Conservation (phyloP, 108 stramenopile genomes). For the Schizochytrium sp. region DNA sequence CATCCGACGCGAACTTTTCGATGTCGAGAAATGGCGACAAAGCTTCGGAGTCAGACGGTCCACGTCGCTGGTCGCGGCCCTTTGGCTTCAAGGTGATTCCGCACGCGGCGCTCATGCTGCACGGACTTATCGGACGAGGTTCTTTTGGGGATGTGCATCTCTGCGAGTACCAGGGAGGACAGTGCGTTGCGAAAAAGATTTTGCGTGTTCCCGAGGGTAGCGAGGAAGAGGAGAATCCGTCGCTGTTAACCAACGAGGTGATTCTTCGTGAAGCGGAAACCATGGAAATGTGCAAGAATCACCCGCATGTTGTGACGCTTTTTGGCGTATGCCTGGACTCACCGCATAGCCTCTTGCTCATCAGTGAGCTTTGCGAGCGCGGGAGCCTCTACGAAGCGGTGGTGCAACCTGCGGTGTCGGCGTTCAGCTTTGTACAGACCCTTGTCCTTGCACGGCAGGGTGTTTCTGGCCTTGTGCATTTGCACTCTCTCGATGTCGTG, state of each 20-base stretch:
- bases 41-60: too few relatives aligned
- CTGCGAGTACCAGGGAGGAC: not conserved
- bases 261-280: not conserved
- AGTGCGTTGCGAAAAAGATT: not conserved
- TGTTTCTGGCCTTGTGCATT: slow-evolving; percentile 12
- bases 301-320: not conserved
- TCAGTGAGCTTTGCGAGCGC: slow-evolving; percentile 23
- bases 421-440: not conserved
- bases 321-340: slow-evolving; percentile 16
- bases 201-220: not conserved
- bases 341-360: not conserved
- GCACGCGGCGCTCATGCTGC: slow-evolving; percentile 11
- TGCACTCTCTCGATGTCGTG: slow-evolving; percentile 26
- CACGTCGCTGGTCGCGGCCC: too few relatives aligned
- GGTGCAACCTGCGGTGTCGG: not conserved
- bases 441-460: slow-evolving; percentile 12
- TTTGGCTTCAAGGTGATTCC: slow-evolving; percentile 14
- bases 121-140: not conserved
- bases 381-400: slow-evolving; percentile 28
- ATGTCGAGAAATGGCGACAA: too few relatives aligned
- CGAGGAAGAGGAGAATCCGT: not conserved
- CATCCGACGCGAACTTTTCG: too few relatives aligned
- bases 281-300: slow-evolving; percentile 1
- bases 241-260: not conserved
- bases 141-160: not conserved